phyloP scores from a whole-genome alignment of 345 rosid genomes.

The Melaleuca alternifolia region DNA sequence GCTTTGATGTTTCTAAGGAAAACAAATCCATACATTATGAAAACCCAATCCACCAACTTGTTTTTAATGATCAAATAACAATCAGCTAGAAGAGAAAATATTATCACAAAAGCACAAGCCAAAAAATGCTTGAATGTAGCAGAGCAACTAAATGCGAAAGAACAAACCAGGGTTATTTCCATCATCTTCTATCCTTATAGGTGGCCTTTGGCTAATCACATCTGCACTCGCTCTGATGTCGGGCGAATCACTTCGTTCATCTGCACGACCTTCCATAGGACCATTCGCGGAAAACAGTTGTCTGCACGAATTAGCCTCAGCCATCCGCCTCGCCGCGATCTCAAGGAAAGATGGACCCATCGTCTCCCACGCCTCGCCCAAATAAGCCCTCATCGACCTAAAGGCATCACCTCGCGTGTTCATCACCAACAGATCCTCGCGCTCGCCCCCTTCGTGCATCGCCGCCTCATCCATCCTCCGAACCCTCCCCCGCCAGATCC shows the following conservation, averaged over 20 bases:
- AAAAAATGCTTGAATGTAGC: background rate
- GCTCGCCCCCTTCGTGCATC: conserved; percentile 14
- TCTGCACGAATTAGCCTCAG: background rate
- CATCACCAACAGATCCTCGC: conserved; percentile 17
- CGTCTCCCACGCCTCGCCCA: conserved; percentile 27
- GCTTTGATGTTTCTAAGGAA: background rate
- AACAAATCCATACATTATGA: background rate
- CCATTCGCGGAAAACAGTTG: background rate
- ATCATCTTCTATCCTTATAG: background rate
- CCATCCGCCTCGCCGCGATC: background rate
- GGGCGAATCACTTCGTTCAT: background rate
- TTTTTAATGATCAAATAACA: background rate
- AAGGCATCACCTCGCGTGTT: conserved; percentile 29
- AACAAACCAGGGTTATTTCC: background rate
- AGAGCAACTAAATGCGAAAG: background rate
- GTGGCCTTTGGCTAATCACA: background rate
- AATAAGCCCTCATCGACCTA: conserved; percentile 17
- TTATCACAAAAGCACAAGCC: background rate
- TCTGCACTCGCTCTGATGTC: background rate
- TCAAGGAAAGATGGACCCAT: conserved; percentile 34
- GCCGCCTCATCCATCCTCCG: conserved; percentile 27
- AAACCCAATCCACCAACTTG: background rate
- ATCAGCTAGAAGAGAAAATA: background rate
- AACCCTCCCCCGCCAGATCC: conserved; percentile 42
- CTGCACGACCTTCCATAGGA: background rate